These are phyloP conservation scores for Fomitopsis palustris DNA, from an alignment of 1,284 basidiomycete genomes.

Conservation along the genomic window DNA sequence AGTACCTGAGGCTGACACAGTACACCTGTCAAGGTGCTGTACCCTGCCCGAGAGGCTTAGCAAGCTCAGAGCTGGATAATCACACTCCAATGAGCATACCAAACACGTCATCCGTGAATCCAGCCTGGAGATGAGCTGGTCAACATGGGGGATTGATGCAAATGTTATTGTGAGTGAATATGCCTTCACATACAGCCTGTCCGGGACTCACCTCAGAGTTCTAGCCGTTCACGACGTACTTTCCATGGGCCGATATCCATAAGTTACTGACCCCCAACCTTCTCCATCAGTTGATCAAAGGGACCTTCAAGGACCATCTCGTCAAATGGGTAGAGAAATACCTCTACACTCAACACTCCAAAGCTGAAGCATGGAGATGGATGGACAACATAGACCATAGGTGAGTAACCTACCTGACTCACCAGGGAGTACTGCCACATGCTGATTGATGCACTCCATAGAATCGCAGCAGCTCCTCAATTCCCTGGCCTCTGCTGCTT, in stretches of 20 bases:
- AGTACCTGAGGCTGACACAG: too few species aligned
- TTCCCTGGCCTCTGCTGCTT: too few species aligned
- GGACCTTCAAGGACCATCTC: conserved; percentile 27
- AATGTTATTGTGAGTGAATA: not conserved
- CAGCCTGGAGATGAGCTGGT: too few species aligned
- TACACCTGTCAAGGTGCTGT: too few species aligned
- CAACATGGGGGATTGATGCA: too few species aligned
- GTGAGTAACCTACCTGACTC: too few species aligned
- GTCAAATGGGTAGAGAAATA: conserved; percentile 19
- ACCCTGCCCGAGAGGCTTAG: too few species aligned
- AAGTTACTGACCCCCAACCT: too few species aligned
- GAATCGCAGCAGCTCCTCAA: conserved; percentile 12
- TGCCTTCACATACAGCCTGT: not conserved
- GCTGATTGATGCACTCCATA: conserved; percentile 1
- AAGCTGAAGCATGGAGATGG: conserved; percentile 2
- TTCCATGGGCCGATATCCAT: conserved; percentile 25
- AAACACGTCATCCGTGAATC: too few species aligned
- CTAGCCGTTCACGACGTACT: conserved; percentile 22
- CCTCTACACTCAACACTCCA: conserved; percentile 7
- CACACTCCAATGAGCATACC: too few species aligned
- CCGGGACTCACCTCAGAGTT: not conserved
- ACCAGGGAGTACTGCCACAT: not conserved
- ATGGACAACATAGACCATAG: conserved; percentile 20
- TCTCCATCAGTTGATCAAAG: too few species aligned
- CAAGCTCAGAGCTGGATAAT: too few species aligned